Base-by-base conservation (phyloP, 441 rosid genomes). In the Populus hybrid region DNA sequence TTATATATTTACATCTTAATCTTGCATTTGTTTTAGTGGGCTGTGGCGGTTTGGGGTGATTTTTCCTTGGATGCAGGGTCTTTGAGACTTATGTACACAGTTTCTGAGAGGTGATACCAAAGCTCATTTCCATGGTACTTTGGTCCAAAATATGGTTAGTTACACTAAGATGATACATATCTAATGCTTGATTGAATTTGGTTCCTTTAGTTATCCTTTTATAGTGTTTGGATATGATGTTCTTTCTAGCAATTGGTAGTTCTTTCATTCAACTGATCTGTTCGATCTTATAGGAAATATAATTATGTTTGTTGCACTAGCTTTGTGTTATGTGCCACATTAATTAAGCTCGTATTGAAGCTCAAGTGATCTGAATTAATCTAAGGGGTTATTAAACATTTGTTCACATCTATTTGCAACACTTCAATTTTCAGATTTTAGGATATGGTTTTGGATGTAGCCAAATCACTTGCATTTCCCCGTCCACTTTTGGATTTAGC, bases 401-500 rank as follows among this genome's bases (percentile, higher is more conserved):
- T 23, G 66, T 7, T 61, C 9, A n/a, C 64, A 59, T 59, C 1
- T 59, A 32, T 68, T 32, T 23, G 26, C 3, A 28, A 67, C 3
- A 30, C 40, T 67, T 16, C 19, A 9, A 34, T 70, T 71, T 79
- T 73, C 4, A 69, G 81, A 85, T 84, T 82, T 75, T 80, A 94
- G 99, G 95, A 92, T 57, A 64, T 74, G 75, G 87, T 89, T 80
- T 78, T 90, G 85, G 92, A 90, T 80, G 83, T 84, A 88, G 98
- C 95, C 80, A 94, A 91, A 80, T 86, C 83, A 11, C 89, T 91
- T 59, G 76, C 86, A 67, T 92, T 96, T 84, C 97, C 98, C 81
- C 89, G 88, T 84, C 94, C 93, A 28, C 94, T 94, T 79, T 80
- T 91, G 81, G 91, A 98, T 57, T 87, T 87, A 86, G 94, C 97